Evolutionary conservation across 768 basidiomycete genomes (phyloP).

Genomic region (Boletus bicolor): DNA sequence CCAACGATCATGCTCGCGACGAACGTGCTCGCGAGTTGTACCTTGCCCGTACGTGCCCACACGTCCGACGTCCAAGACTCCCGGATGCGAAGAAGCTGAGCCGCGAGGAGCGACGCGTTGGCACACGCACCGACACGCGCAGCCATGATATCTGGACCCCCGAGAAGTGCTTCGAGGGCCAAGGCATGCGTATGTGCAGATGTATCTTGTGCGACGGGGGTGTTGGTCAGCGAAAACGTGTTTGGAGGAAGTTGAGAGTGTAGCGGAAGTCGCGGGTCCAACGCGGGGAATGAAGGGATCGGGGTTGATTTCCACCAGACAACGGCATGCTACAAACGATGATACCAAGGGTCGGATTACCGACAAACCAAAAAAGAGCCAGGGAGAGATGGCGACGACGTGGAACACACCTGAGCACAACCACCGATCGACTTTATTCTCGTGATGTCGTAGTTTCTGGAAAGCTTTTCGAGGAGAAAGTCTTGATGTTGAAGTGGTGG

Average conservation of each 20-base stretch:
- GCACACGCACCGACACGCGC: conserved; percentile 72
- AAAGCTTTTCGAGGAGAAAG: conserved; percentile 69
- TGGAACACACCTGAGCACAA: conserved; percentile 61
- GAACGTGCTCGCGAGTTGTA: conserved; percentile 77
- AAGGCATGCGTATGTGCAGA: conserved; percentile 78
- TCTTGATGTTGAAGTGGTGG: conserved; percentile 42
- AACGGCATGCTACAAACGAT: conserved; percentile 51
- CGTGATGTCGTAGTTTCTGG: conserved; percentile 63
- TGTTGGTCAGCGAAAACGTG: conserved; percentile 68
- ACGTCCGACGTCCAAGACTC: conserved; percentile 75
- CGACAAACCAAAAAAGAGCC: background rate
- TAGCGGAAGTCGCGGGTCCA: conserved; percentile 69
- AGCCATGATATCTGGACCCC: conserved; percentile 76
- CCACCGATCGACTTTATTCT: conserved; percentile 77
- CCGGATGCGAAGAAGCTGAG: conserved; percentile 74
- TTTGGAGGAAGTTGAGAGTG: conserved; percentile 66
- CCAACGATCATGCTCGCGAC: conserved; percentile 68
- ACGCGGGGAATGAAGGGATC: conserved; percentile 64
- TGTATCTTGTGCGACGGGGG: conserved; percentile 74
- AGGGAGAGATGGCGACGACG: background rate
- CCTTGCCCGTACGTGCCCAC: conserved; percentile 72
- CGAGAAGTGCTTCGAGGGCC: conserved; percentile 70
- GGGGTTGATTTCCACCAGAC: conserved; percentile 88
- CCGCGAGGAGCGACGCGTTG: conserved; percentile 65
- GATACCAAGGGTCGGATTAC: conserved; percentile 2